These are phyloP conservation scores for Penstemon davidsonii DNA, from an alignment of 257 asterid genomes.

Conservation along the genomic window DNA sequence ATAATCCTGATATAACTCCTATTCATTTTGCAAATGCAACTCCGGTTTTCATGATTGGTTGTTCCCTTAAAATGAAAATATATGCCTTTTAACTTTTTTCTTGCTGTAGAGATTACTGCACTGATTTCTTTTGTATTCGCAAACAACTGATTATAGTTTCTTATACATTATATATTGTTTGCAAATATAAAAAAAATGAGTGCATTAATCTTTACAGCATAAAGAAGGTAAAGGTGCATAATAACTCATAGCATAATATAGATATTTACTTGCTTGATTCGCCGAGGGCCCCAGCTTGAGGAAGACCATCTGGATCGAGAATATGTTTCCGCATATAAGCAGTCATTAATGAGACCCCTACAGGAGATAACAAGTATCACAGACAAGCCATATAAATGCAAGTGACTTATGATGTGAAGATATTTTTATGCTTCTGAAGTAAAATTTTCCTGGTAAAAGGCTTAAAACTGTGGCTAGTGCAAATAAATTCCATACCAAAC, in stretches of 20 bases:
- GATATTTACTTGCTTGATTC: constrained; percentile 70
- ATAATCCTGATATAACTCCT: neutral
- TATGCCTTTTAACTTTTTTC: too few species aligned
- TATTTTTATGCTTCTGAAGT: constrained; percentile 11
- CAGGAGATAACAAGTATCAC: constrained; percentile 26
- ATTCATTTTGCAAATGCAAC: too few species aligned
- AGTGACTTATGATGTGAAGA: constrained; percentile 4
- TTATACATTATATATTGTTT: too few species aligned
- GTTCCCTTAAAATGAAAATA: too few species aligned
- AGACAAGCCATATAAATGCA: constrained; percentile 15
- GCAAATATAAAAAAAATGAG: too few species aligned
- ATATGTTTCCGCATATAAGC: constrained; percentile 81
- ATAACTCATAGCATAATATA: constrained; percentile 16
- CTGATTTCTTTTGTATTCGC: too few species aligned
- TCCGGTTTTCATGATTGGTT: too few species aligned
- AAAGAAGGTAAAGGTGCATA: neutral
- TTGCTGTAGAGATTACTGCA: too few species aligned
- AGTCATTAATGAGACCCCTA: constrained; percentile 85
- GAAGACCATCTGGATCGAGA: constrained; percentile 91
- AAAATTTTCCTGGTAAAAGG: constrained; percentile 10
- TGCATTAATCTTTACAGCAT: too few species aligned
- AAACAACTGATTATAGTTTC: too few species aligned
- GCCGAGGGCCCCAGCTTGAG: constrained; percentile 90
- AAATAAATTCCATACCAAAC: constrained; percentile 9
- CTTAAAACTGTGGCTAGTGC: neutral